phyloP scores from a whole-genome alignment of 352 stramenopile species.

The Salisapilia sapeloensis region DNA sequence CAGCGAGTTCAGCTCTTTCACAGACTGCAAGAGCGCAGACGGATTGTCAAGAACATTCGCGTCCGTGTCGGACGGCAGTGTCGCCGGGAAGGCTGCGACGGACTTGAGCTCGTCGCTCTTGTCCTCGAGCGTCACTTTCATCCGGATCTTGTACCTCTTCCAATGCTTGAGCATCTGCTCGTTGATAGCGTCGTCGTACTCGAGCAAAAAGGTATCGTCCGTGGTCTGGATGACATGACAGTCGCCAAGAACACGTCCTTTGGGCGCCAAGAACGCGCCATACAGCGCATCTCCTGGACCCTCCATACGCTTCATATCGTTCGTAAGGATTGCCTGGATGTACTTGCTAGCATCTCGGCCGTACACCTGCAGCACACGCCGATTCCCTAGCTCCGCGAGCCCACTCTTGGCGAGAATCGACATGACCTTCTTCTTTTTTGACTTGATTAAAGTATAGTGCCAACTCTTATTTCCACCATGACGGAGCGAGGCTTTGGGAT shows the following conservation, averaged over 20 bases:
- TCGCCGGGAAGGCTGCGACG: conserved; percentile 29
- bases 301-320: conserved; percentile 54
- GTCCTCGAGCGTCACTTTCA: conserved; percentile 64
- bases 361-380: conserved; percentile 47
- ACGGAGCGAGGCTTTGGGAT: conserved; percentile 74
- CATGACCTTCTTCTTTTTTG: conserved; percentile 4
- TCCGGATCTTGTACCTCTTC: conserved; percentile 79
- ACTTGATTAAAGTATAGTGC: too few species aligned
- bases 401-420: conserved; percentile 17
- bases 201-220: conserved; percentile 50
- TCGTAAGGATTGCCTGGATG: conserved; percentile 70
- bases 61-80: conserved; percentile 7
- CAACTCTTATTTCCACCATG: conserved; percentile 17
- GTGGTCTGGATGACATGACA: conserved; percentile 52
- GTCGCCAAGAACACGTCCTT: conserved; percentile 60
- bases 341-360: conserved; percentile 53
- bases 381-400: conserved; percentile 27
- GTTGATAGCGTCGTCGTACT: conserved; percentile 42
- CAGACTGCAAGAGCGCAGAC: conserved; percentile 4
- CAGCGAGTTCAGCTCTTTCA: conserved; percentile 17
- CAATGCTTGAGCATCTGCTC: conserved; percentile 62
- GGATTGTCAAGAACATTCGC: conserved; percentile 10
- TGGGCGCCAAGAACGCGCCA: conserved; percentile 61
- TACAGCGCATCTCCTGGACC: conserved; percentile 46
- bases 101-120: conserved; percentile 27